Base-by-base conservation (phyloP, 805 yeast species). In the Starmera pachycereana region DNA sequence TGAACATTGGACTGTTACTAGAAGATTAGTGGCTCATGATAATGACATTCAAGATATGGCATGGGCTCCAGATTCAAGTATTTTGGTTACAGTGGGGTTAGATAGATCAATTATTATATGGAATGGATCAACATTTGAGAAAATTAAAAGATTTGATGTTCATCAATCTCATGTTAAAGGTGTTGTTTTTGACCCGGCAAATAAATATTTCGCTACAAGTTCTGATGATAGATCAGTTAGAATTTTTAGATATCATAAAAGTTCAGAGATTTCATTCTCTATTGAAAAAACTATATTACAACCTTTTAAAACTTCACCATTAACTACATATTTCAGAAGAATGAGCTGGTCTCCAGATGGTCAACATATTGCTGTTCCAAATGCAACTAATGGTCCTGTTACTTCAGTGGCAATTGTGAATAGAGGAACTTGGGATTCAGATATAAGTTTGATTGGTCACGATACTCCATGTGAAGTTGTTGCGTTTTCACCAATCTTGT, bases 21-120 rank as follows among this genome's bases (percentile, higher is more conserved):
- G 86, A 52, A 72, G 97, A 52, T 71, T 88, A 12, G 96, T 87
- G 14, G 98, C 97, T 1, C 99, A 92, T 60, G 97, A 92, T 47
- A 92, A 90, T 56, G 99, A 92, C 64, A 85, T 92, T 38, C 98
- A 92, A 58, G 98, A 92, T 60, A 80, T 92, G 49, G 94, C 96
- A 34, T 92, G 98, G 97, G 84, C 96, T 2, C 97, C 97, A 0
- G 97, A 90, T 56, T 83, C 95, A 4, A 75, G 86, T 31, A 75
- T 92, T 19, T 65, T 92, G 36, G 96, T 92, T 13, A 83, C 96
- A 1, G 98, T 90, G 10, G 98, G 98, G 0, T 68, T 92, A 42
- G 99, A 92, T 61, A 70, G 96, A 54, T 82, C 92, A 35, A 85
- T 92, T 40, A 84, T 90, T 36, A 79, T 92, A 11, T 92, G 97